Evolutionary conservation across 2,329 filamentous ascomycete genomes (phyloP).

Genomic region (Tolypocladium amazonense): DNA sequence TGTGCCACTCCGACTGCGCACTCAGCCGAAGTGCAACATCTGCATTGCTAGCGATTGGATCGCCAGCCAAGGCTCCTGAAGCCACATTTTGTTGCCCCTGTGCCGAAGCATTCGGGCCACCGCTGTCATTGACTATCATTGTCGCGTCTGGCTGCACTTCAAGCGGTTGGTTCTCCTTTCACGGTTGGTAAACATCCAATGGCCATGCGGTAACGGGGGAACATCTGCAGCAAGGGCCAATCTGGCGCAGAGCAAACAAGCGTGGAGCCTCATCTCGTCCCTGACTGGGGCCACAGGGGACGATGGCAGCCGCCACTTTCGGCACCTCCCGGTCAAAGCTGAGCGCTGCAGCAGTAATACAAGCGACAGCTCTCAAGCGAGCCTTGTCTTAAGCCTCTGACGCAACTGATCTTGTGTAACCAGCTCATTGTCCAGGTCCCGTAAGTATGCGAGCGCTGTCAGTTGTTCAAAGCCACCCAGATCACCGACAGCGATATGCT

Average conservation of each 20-base stretch:
- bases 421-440: background rate
- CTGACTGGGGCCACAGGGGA: background rate
- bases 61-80: background rate
- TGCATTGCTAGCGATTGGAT: constrained; percentile 3
- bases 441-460: background rate
- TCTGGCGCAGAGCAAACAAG: background rate
- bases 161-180: background rate
- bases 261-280: background rate
- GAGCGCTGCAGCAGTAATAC: background rate
- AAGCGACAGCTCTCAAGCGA: constrained; percentile 1
- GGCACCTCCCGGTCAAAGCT: background rate
- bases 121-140: background rate
- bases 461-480: background rate
- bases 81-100: background rate
- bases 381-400: background rate
- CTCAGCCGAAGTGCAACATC: constrained; percentile 4
- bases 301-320: background rate
- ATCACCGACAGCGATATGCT: background rate
- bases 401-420: background rate
- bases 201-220: background rate
- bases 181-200: background rate
- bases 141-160: background rate
- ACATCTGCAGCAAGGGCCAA: background rate
- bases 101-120: background rate
- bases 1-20: constrained; percentile 3